phyloP scores from a whole-genome alignment of 1,139 yeast genomes.

The Scheffersomyces parashehatae region DNA sequence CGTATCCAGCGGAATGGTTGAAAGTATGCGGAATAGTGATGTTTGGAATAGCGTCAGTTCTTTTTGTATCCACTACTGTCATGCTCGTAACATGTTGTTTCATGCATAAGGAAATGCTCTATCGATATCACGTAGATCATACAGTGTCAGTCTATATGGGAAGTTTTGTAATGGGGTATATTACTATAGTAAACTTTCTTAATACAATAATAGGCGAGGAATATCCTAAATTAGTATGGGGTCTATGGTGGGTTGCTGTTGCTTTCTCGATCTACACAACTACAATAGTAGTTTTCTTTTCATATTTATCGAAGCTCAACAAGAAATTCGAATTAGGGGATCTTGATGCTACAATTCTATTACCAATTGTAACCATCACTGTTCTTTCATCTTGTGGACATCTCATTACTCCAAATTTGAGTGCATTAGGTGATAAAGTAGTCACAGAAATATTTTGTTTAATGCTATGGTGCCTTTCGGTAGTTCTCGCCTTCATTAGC shows the following conservation, averaged over 20 bases:
- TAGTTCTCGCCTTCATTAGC: conserved; percentile 58
- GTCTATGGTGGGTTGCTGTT: conserved; percentile 71
- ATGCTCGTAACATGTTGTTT: conserved; percentile 39
- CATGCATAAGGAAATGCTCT: conserved; percentile 33
- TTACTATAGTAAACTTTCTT: conserved; percentile 61
- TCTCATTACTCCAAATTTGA: conserved; percentile 46
- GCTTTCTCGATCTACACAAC: conserved; percentile 56
- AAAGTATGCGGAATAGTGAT: conserved; percentile 55
- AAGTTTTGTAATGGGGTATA: conserved; percentile 75
- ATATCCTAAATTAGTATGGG: conserved; percentile 30
- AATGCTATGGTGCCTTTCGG: conserved; percentile 69
- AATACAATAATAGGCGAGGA: neutral
- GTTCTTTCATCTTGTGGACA: conserved; percentile 73
- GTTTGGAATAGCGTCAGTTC: conserved; percentile 51
- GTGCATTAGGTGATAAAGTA: conserved; percentile 39
- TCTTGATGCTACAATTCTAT: conserved; percentile 48
- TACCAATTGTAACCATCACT: conserved; percentile 76
- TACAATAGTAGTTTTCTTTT: conserved; percentile 51
- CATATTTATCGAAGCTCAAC: conserved; percentile 36
- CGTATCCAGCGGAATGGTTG: conserved; percentile 66
- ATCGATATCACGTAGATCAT: conserved; percentile 43
- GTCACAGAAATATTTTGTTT: conserved; percentile 56
- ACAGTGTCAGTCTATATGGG: conserved; percentile 66
- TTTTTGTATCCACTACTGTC: conserved; percentile 42
- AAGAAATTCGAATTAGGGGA: conserved; percentile 24